Evolutionary conservation across 1,139 yeast genomes (phyloP), one percentile per base, ranked within the genome.

Genomic region (Sporopachydermia cereana): DNA sequence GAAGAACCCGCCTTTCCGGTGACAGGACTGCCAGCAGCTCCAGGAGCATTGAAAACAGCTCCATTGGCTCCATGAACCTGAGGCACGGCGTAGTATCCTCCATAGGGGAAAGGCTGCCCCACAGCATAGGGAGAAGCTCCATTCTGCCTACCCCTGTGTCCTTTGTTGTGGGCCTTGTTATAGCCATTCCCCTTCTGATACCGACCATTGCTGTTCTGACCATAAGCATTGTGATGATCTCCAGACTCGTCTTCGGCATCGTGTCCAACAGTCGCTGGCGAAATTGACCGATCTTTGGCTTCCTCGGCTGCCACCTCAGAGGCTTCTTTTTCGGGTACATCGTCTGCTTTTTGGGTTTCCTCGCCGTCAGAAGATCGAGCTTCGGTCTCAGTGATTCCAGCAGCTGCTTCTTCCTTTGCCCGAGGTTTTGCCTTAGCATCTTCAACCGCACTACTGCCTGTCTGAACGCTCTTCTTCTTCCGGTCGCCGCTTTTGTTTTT

Each of bases 1-100:
- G 30, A 27, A 27, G 30, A 12, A 27, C 30, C 30, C 5, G 12
- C 27, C 20, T 43, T 43, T 5, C 7, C 3, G 7, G 22, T n/a
- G n/a, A n/a, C n/a, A n/a, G n/a, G n/a, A n/a, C n/a, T n/a, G n/a
- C n/a, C n/a, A n/a, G n/a, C n/a, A n/a, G n/a, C n/a, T 7, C 44
- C 44, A 16, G 36, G 25, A 4, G 24, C 44, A 34, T 24, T 20
- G 4, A 22, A 36, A 42, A 16, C 23, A 12, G 42, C 44, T 18
- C 18, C 44, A 16, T 14, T 31, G 18, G 44, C 21, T 4, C 42
- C 42, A n/a, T n/a, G n/a, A 30, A 14, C 7, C 17, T 44, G 45
- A 44, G n/a, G 17, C 4, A 41, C 23, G 30, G 46, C 14, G 9
- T 21, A 17, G 30, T 3, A 3, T 3, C 3, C n/a, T 16, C 30